phyloP scores from a whole-genome alignment of 768 basidiomycete species.

The Crepidotus variabilis region DNA sequence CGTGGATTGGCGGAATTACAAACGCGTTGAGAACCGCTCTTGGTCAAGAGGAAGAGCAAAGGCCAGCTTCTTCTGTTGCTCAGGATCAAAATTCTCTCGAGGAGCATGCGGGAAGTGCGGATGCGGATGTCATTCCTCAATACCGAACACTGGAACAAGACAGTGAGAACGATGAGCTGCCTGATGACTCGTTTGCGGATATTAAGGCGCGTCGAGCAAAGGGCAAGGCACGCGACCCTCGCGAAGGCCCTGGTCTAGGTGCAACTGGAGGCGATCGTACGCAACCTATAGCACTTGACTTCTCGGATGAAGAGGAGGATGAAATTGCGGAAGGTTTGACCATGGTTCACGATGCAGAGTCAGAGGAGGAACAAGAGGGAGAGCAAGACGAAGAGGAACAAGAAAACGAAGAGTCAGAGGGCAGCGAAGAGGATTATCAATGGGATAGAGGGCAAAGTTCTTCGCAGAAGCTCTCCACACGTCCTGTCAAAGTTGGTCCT shows the following conservation, averaged over 20 bases:
- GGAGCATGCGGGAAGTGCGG: not conserved
- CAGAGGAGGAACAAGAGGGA: conserved; percentile 23
- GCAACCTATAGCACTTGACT: conserved; percentile 45
- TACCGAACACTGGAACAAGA: conserved; percentile 14
- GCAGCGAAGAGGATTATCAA: conserved; percentile 16
- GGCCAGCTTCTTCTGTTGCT: not conserved
- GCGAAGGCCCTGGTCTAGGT: conserved; percentile 52
- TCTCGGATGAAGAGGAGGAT: conserved; percentile 28
- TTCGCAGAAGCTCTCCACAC: not conserved
- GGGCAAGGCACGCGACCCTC: conserved; percentile 60
- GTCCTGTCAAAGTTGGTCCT: conserved; percentile 1
- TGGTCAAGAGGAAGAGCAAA: conserved; percentile 32
- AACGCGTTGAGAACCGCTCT: conserved; percentile 54
- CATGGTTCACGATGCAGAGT: conserved; percentile 24
- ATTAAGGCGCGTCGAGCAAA: conserved; percentile 46
- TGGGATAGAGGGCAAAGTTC: conserved; percentile 16
- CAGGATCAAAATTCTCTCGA: not conserved
- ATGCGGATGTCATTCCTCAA: conserved; percentile 2
- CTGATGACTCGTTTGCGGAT: conserved; percentile 57
- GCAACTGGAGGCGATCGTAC: conserved; percentile 26
- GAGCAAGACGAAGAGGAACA: conserved; percentile 18
- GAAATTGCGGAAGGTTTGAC: conserved; percentile 18
- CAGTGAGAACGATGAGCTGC: conserved; percentile 27
- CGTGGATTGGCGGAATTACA: conserved; percentile 66
- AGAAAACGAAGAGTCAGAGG: conserved; percentile 17